Evolutionary conservation across 1,284 basidiomycete genomes (phyloP), one percentile per base, ranked within the genome.

Genomic region (Farysia itapuensis): DNA sequence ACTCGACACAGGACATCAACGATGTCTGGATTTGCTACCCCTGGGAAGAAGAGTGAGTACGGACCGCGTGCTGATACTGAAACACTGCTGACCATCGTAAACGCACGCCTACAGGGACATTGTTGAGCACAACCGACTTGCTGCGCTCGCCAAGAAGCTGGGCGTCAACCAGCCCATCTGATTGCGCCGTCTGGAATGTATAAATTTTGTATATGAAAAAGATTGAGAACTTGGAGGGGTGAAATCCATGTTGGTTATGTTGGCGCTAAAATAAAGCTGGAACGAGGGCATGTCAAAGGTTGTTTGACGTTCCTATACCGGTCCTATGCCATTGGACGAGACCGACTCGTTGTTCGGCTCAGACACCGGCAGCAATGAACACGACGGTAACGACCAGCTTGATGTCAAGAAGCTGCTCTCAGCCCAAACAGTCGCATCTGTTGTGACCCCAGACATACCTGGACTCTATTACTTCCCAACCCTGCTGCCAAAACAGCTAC

Each of bases 1-100:
- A 67, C 39, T 67, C 74, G 18, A 73, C 68, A 3, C 69, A 68
- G 46, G 67, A 70, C 19, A 74, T 59, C 28, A 64, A 56, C 18
- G 68, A 74, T n/a, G 64, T 68, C 4, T 76, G 74, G 74, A 68
- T 75, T 38, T 68, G 70, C 34, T 74, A 71, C 48, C 72, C 74
- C 3, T 75, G 71, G 72, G 72, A 75, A 35, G 60, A 67, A 35
- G 67, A 64, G n/a, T n/a, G n/a, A n/a, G n/a, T n/a, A n/a, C n/a
- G n/a, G n/a, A n/a, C n/a, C n/a, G n/a, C n/a, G n/a, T n/a, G n/a
- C n/a, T n/a, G n/a, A n/a, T n/a, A n/a, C n/a, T n/a, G n/a, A n/a
- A n/a, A n/a, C n/a, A n/a, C n/a, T n/a, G n/a, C n/a, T n/a, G n/a
- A n/a, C n/a, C n/a, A n/a, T n/a, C n/a, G n/a, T n/a, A n/a, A n/a